Evolutionary conservation across 169 alveolate species (phyloP).

Genomic region (Plasmodium yoelii): DNA sequence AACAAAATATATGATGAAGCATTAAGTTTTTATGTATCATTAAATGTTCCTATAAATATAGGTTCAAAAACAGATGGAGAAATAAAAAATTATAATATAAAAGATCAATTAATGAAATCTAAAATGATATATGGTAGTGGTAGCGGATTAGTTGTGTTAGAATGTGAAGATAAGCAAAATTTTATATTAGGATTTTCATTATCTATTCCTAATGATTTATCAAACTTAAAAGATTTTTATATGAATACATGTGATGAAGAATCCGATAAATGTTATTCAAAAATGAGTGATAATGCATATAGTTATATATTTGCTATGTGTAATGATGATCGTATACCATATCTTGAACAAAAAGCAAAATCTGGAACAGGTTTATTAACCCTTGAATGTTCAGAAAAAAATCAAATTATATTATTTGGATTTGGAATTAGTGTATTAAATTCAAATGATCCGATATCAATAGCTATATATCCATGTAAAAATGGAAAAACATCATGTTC

Average conservation of each 20-base stretch:
- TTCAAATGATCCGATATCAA: slow-evolving; percentile 59
- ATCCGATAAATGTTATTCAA: slow-evolving; percentile 61
- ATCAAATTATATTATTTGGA: slow-evolving; percentile 57
- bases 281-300: slow-evolving; percentile 59
- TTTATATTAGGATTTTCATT: slow-evolving; percentile 60
- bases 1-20: slow-evolving; percentile 54
- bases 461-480: slow-evolving; percentile 66
- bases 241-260: slow-evolving; percentile 63
- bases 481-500: slow-evolving; percentile 64
- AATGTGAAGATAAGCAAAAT: slow-evolving; percentile 74
- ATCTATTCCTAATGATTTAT: slow-evolving; percentile 65
- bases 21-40: slow-evolving; percentile 34
- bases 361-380: slow-evolving; percentile 65
- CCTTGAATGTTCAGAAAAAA: slow-evolving; percentile 60
- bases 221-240: slow-evolving; percentile 50
- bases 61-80: slow-evolving; percentile 51
- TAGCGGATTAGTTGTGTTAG: slow-evolving; percentile 47
- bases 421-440: slow-evolving; percentile 74
- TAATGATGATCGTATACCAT: slow-evolving; percentile 63
- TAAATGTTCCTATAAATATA: slow-evolving; percentile 49
- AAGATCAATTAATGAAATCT: slow-evolving; percentile 51
- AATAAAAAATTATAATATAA: slow-evolving; percentile 31
- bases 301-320: slow-evolving; percentile 72
- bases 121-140: slow-evolving; percentile 45
- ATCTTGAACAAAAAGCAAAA: slow-evolving; percentile 49